Percentiles rank a stretch among this genome's conserved stretches.
Evolutionary conservation across 2,329 filamentous ascomycete species (phyloP).

Genomic region (Diplodia intermedia): DNA sequence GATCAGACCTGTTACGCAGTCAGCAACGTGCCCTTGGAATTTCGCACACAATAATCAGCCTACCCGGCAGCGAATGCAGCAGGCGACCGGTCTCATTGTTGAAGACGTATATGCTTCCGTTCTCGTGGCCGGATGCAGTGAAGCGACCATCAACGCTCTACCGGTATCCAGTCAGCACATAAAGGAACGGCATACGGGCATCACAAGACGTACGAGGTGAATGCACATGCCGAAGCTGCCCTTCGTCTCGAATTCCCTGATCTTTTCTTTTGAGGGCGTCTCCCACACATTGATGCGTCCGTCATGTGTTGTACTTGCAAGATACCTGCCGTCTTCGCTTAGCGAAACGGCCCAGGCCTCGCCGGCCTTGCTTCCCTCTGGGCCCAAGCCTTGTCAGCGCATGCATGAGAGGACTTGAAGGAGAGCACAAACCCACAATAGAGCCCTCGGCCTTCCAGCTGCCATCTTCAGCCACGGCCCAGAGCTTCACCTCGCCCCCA

Average conservation of each 20-base stretch:
- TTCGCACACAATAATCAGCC: not conserved
- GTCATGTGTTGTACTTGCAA: conserved; percentile 87
- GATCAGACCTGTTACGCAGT: conserved; percentile 69
- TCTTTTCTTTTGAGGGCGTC: conserved; percentile 62
- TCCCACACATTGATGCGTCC: conserved; percentile 93
- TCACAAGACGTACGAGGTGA: conserved; percentile 66
- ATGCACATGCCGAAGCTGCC: conserved; percentile 91
- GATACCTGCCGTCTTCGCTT: conserved; percentile 80
- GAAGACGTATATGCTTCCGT: conserved; percentile 91
- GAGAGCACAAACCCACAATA: conserved; percentile 49
- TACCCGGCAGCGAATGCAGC: conserved; percentile 72
- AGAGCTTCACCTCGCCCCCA: conserved; percentile 85
- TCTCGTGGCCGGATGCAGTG: conserved; percentile 92
- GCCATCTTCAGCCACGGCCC: conserved; percentile 65
- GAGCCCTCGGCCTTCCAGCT: conserved; percentile 61
- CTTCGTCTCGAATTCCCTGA: conserved; percentile 87
- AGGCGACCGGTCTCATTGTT: conserved; percentile 88
- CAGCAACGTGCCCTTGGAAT: not conserved
- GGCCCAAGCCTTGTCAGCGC: conserved; percentile 3
- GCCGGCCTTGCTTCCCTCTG: conserved; percentile 65
- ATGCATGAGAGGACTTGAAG: not conserved
- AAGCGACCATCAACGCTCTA: conserved; percentile 77
- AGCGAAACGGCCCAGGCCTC: conserved; percentile 89
- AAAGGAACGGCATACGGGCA: not conserved
- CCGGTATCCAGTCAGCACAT: not conserved